Evolutionary conservation across 257 asterid genomes (phyloP).

Genomic region (Salvia miltiorrhiza): DNA sequence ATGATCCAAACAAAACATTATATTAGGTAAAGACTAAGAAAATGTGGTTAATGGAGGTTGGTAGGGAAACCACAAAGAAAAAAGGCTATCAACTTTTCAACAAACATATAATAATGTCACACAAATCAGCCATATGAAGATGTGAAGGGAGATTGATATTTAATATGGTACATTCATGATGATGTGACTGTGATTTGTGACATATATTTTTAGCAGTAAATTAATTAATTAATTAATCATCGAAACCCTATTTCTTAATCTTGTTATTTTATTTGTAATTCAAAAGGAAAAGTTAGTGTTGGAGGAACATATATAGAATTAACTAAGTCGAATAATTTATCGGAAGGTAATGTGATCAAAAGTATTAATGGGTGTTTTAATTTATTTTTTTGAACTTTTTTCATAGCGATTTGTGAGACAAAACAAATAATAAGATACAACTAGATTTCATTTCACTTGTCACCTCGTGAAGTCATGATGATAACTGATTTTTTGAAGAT

Average conservation of each 20-base stretch:
- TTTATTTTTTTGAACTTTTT: background rate
- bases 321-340: background rate
- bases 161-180: conserved; percentile 19
- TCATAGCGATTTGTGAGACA: background rate
- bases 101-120: conserved; percentile 22
- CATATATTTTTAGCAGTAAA: background rate
- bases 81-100: conserved; percentile 17
- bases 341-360: too few species aligned
- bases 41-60: conserved; percentile 23
- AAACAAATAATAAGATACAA: background rate
- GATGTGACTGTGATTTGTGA: conserved; percentile 10
- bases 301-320: background rate
- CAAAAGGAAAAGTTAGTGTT: background rate
- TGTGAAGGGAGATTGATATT: conserved; percentile 6
- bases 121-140: conserved; percentile 26
- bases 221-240: background rate
- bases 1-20: conserved; percentile 23
- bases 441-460: background rate
- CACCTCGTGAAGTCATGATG: background rate
- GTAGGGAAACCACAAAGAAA: conserved; percentile 33
- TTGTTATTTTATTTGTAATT: background rate
- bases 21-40: conserved; percentile 21
- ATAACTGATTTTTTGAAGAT: background rate
- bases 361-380: background rate
- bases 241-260: background rate